A percentile compares a stretch with the other conserved stretches of the same genome.
These are phyloP conservation scores for Alternaria triticimaculans DNA, from an alignment of 2,329 filamentous ascomycete genomes.

Conservation along the genomic window DNA sequence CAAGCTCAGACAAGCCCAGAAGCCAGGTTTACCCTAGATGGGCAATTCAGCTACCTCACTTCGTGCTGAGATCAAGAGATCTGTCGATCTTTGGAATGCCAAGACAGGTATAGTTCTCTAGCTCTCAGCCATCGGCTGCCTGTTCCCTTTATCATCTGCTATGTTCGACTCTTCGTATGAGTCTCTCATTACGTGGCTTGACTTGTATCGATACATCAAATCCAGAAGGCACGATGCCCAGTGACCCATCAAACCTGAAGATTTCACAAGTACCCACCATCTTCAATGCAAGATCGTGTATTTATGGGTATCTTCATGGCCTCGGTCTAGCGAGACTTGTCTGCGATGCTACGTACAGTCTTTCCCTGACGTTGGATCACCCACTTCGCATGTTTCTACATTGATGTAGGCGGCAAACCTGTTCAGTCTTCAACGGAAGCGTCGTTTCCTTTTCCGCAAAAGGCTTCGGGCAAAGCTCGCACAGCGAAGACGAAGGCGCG, in stretches of 20 bases:
- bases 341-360: neutral
- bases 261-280: neutral
- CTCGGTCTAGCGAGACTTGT: neutral
- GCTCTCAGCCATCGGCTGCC: too few species aligned
- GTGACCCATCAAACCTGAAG: neutral
- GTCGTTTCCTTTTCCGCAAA: neutral
- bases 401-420: neutral
- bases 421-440: neutral
- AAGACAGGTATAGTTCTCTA: too few species aligned
- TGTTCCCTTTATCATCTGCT: neutral
- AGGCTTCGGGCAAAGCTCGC: neutral
- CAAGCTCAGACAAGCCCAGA: neutral
- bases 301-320: neutral
- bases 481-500: neutral
- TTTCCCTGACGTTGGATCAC: neutral
- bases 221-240: neutral
- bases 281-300: neutral
- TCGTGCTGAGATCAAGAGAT: neutral
- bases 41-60: neutral
- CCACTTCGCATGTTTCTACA: neutral
- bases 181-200: neutral
- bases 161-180: neutral
- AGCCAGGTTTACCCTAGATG: neutral
- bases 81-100: too few species aligned
- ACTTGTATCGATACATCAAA: neutral